Percentiles rank a stretch among this genome's conserved stretches.
phyloP scores from a whole-genome alignment of 192 early-diverging fungal genomes.

The Irineochytrium annulatum region DNA sequence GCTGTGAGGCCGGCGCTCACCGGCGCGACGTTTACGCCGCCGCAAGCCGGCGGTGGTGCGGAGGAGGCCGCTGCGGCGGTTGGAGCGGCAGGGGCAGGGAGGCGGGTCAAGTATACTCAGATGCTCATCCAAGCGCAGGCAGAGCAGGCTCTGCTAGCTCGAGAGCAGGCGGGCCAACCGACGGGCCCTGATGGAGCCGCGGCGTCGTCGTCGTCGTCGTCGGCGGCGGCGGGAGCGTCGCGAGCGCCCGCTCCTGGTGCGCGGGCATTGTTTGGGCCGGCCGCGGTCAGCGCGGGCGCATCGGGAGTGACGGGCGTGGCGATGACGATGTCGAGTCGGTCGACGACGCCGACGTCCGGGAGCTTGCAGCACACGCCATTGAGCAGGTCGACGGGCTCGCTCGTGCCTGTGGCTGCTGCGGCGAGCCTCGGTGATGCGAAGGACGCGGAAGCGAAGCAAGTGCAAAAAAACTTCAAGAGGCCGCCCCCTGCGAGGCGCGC shows the following conservation, averaged over 20 bases:
- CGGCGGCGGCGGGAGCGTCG: too few relatives aligned
- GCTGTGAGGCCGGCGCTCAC: too few relatives aligned
- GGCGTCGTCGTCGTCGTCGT: not conserved
- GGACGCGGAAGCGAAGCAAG: too few relatives aligned
- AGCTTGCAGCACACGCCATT: not conserved
- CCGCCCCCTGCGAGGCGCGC: too few relatives aligned
- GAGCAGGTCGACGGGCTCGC: not conserved
- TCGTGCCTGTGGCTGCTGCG: not conserved
- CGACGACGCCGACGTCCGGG: not conserved
- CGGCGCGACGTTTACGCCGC: too few relatives aligned
- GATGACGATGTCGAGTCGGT: not conserved
- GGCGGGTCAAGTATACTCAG: not conserved
- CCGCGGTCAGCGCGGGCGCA: not conserved
- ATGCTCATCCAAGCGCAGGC: not conserved
- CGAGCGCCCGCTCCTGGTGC: not conserved
- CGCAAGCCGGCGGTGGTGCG: too few relatives aligned
- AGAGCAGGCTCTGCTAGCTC: not conserved
- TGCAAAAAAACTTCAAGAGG: too few relatives aligned
- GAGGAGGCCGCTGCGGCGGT: too few relatives aligned
- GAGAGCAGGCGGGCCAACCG: not conserved
- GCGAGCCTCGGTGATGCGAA: not conserved
- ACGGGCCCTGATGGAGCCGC: not conserved
- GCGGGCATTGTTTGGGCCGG: not conserved
- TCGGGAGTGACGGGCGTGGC: not conserved
- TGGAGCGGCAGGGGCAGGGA: too few relatives aligned